Base-by-base conservation (phyloP, 176 grass and related monocot genomes). In the Lolium perenne region DNA sequence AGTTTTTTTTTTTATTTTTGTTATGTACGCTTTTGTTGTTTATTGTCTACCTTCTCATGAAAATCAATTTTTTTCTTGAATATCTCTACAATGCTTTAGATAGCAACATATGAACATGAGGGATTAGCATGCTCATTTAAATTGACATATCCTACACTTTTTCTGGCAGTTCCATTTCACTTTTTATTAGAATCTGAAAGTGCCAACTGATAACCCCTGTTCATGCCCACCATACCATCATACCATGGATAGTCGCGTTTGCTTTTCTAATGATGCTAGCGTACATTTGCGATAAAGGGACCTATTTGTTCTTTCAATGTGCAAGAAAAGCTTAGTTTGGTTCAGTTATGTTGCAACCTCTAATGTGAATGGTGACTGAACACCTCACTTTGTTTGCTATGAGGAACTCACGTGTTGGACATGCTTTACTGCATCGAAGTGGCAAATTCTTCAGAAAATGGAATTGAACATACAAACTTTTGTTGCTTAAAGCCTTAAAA, bases 31-130 rank as follows among this genome's bases (percentile, higher is more conserved):
- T 68, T 69, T 67, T 84, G 55, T 67, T 40, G 5, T 50, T 82
- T 38, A 26, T 7, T 35, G 32, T 35, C 32, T 35, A 35, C 32
- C 32, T 50, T n/a, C 32, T 71, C 72, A 88, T 71, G 32, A 4
- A 38, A 77, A 61, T 61, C 43, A 70, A 41, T 71, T 79, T 14
- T 9, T 91, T 75, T n/a, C 35, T 84, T 48, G 12, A 58, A 87
- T 83, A 48, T 10, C 71, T 25, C 16, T 83, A 17, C 43, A 8
- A 62, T 75, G 11, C 64, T 78, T 54, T 86, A 45, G 32, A 79
- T 65, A 56, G 8, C 38, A 18, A 73, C 45, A 57, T 72, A 21
- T 48, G 21, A 56, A 78, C 20, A 29, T 48, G 48, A 53, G 72
- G 72, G 61, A n/a, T 53, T 82, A 12, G 38, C 6, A 48, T 45